Evolutionary conservation across 208 protist species (phyloP).

Genomic region (Acanthamoeba lenticulata): DNA sequence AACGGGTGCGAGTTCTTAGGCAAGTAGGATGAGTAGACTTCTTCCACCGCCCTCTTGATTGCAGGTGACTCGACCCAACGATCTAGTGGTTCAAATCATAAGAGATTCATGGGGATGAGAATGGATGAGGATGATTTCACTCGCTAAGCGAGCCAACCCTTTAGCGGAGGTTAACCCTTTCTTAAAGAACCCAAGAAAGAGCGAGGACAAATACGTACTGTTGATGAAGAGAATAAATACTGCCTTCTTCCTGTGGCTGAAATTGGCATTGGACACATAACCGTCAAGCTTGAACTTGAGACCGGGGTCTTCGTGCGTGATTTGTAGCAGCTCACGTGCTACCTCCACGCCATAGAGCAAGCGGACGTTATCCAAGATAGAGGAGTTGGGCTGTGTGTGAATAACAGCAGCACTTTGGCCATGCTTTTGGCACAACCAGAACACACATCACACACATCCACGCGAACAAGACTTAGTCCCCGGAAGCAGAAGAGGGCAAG

Average conservation of each 20-base stretch:
- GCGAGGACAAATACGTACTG: constrained; percentile 53
- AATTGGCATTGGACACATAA: constrained; percentile 88
- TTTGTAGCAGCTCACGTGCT: constrained; percentile 73
- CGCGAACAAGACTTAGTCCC: neutral
- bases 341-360: constrained; percentile 78
- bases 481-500: neutral
- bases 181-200: no score
- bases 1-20: constrained; percentile 93
- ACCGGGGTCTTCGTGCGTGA: constrained; percentile 54
- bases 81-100: no score
- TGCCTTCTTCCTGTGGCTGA: constrained; percentile 83
- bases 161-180: neutral
- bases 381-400: constrained; percentile 73
- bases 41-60: constrained; percentile 92
- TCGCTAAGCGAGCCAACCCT: no score
- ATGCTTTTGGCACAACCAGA: neutral
- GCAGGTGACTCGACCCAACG: constrained; percentile 87
- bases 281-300: constrained; percentile 79
- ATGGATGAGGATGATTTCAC: no score
- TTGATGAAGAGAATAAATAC: constrained; percentile 93
- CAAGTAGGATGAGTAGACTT: constrained; percentile 92
- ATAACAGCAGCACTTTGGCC: constrained; percentile 80
- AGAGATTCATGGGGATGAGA: no score
- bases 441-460: neutral
- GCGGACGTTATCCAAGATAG: constrained; percentile 76